These are phyloP conservation scores for Penicillium herquei DNA, from an alignment of 495 filamentous ascomycete species.

Conservation along the genomic window DNA sequence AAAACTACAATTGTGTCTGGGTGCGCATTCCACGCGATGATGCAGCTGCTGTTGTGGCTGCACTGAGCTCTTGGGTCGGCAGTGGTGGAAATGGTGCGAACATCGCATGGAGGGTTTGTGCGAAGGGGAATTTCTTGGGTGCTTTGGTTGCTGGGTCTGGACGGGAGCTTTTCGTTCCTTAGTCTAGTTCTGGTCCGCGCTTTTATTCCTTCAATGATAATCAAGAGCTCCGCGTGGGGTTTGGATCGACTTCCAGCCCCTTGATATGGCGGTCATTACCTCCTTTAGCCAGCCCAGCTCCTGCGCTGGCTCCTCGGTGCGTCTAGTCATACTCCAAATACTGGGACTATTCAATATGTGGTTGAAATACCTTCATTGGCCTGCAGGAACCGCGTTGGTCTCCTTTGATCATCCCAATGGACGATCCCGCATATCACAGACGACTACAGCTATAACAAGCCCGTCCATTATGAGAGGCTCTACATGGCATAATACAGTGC, in stretches of 20 bases:
- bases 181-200: background rate
- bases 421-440: no score
- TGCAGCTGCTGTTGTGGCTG: slow-evolving; percentile 61
- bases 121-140: slow-evolving; percentile 54
- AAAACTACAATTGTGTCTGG: slow-evolving; percentile 53
- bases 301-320: no score
- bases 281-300: no score
- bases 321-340: no score
- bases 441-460: no score
- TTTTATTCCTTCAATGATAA: background rate
- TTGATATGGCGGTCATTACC: no score
- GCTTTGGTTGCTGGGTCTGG: slow-evolving; percentile 44
- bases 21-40: slow-evolving; percentile 74
- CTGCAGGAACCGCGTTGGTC: no score
- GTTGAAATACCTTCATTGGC: no score
- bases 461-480: no score
- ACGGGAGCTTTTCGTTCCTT: slow-evolving; percentile 41
- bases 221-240: background rate
- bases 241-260: background rate
- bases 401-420: no score
- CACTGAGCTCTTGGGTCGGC: slow-evolving; percentile 62
- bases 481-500: no score
- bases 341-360: no score
- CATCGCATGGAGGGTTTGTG: slow-evolving; percentile 58
- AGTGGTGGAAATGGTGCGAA: slow-evolving; percentile 32